A percentile compares a stretch with the other conserved stretches of the same genome.
Evolutionary conservation across 192 early-diverging fungal genomes (phyloP).

Genomic region (Phlyctochytrium planicorne): DNA sequence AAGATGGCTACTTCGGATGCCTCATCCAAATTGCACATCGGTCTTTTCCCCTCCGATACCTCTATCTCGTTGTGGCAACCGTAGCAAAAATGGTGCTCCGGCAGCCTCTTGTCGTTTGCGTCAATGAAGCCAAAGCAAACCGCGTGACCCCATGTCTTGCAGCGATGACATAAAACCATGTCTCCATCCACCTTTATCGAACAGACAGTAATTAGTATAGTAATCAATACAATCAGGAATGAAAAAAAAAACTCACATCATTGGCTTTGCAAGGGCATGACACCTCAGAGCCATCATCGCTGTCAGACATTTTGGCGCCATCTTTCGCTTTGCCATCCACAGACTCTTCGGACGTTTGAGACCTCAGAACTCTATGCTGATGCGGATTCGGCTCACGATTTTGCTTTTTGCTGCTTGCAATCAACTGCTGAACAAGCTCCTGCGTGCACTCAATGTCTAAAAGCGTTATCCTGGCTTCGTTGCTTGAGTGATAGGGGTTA

Average conservation of each 20-base stretch:
- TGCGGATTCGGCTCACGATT: conserved; percentile 10
- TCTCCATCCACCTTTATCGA: conserved; percentile 25
- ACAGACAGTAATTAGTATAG: not conserved
- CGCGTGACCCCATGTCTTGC: conserved; percentile 38
- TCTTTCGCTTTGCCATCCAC: not conserved
- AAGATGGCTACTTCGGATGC: conserved; percentile 27
- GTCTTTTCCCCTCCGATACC: conserved; percentile 5
- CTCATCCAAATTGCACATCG: conserved; percentile 18
- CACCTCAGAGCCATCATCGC: conserved; percentile 17
- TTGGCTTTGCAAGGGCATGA: conserved; percentile 39
- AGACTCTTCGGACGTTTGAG: conserved; percentile 4
- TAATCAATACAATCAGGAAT: not conserved
- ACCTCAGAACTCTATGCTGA: conserved; percentile 2
- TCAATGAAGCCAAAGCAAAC: conserved; percentile 40
- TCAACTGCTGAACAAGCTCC: not conserved
- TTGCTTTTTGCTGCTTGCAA: conserved; percentile 13
- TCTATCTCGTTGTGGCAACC: conserved; percentile 27
- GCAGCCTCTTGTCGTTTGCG: conserved; percentile 24
- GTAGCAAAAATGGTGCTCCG: conserved; percentile 31
- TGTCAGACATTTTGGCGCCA: not conserved
- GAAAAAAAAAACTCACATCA: conserved; percentile 20
- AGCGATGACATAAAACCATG: conserved; percentile 35
- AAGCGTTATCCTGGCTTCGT: too few species aligned
- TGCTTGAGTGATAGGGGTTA: too few species aligned
- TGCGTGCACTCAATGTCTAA: not conserved